Conservation (phyloP, 805 yeast genomes). For the Metschnikowia santaceciliae region DNA sequence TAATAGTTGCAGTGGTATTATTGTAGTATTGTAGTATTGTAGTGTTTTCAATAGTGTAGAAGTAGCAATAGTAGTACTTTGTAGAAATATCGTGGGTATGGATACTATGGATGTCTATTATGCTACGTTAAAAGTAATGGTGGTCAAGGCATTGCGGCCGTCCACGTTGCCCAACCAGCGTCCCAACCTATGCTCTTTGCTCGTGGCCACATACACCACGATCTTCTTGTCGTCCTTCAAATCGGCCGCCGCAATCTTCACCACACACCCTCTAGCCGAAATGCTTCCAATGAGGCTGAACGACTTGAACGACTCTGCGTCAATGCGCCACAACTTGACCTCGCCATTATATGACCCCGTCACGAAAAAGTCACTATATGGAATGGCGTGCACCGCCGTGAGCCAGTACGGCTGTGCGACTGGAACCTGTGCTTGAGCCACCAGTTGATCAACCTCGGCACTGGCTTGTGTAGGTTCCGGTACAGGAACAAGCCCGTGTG, state of each 20-base stretch:
- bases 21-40: too few species aligned
- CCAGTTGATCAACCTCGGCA: slow-evolving; percentile 54
- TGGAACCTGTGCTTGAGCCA: slow-evolving; percentile 53
- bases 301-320: slow-evolving; percentile 57
- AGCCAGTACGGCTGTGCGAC: slow-evolving; percentile 79
- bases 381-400: slow-evolving; percentile 75
- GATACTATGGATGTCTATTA: slow-evolving; percentile 1
- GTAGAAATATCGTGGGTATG: too few species aligned
- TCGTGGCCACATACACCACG: slow-evolving; percentile 53
- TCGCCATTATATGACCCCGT: slow-evolving; percentile 88
- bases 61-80: too few species aligned
- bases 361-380: slow-evolving; percentile 78
- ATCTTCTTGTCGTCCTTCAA: slow-evolving; percentile 48
- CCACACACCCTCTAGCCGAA: slow-evolving; percentile 65
- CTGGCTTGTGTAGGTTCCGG: slow-evolving; percentile 39
- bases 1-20: too few species aligned
- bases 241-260: slow-evolving; percentile 56
- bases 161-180: slow-evolving; percentile 69
- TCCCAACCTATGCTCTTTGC: slow-evolving; percentile 86
- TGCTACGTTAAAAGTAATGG: slow-evolving; percentile 31
- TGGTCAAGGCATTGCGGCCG: slow-evolving; percentile 65
- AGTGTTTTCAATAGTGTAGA: too few species aligned
- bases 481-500: slow-evolving; percentile 68
- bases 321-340: slow-evolving; percentile 73
- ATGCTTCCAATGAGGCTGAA: slow-evolving; percentile 57